These are phyloP conservation scores for Nicotiana otophora DNA, from an alignment of 257 asterid species.

Conservation along the genomic window DNA sequence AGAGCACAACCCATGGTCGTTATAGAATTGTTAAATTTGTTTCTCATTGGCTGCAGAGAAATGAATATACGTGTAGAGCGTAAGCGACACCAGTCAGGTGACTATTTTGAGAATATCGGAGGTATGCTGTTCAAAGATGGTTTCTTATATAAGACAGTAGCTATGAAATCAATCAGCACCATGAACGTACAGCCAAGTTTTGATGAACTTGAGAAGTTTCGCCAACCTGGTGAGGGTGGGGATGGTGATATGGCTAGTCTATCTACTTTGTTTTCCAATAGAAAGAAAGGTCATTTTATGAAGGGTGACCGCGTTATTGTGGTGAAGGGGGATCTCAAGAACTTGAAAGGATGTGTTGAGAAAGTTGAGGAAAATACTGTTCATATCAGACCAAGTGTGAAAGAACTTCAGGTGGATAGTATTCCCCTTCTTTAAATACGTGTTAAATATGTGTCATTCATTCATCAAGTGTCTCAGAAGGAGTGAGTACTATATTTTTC, in stretches of 20 bases:
- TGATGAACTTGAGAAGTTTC: slow-evolving; percentile 95
- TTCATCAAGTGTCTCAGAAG: not conserved
- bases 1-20: not conserved
- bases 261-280: slow-evolving; percentile 73
- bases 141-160: slow-evolving; percentile 68
- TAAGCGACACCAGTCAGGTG: slow-evolving; percentile 78
- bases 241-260: slow-evolving; percentile 80
- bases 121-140: slow-evolving; percentile 98
- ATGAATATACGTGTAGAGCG: slow-evolving; percentile 85
- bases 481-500: not conserved
- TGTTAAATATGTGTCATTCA: not conserved
- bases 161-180: slow-evolving; percentile 86
- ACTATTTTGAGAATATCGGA: slow-evolving; percentile 75
- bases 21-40: not conserved
- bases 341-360: slow-evolving; percentile 86
- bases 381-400: slow-evolving; percentile 77
- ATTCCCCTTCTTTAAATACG: slow-evolving; percentile 2
- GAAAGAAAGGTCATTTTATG: slow-evolving; percentile 94
- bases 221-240: slow-evolving; percentile 73
- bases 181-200: slow-evolving; percentile 79
- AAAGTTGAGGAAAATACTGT: slow-evolving; percentile 96
- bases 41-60: slow-evolving; percentile 45
- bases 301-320: slow-evolving; percentile 93
- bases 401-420: slow-evolving; percentile 59
- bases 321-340: slow-evolving; percentile 86